Evolutionary conservation across 2,329 filamentous ascomycete species (phyloP).

Genomic region (Pseudodiploospora longispora): DNA sequence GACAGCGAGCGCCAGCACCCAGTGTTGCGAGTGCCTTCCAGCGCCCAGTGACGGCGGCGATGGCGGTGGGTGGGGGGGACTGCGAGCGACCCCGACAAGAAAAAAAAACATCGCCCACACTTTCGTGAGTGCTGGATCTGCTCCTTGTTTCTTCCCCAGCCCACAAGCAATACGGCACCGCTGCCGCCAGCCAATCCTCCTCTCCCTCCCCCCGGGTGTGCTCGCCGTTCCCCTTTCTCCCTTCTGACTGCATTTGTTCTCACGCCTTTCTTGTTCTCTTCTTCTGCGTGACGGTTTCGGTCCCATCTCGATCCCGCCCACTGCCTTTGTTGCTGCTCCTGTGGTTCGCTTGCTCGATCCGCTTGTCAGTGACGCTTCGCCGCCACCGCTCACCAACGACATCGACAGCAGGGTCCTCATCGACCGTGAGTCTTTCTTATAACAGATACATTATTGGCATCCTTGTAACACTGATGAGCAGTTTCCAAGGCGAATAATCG

Average conservation of each 20-base stretch:
- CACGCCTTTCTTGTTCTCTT: slow-evolving; percentile 19
- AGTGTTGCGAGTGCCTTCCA: too few relatives aligned
- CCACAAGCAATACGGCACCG: slow-evolving; percentile 32
- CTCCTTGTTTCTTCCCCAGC: slow-evolving; percentile 16
- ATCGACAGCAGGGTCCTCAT: slow-evolving; percentile 3
- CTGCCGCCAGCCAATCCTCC: slow-evolving; percentile 33
- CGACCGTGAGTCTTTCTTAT: background rate
- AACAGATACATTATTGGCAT: slow-evolving; percentile 1
- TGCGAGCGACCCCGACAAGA: background rate
- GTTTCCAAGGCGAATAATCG: too few relatives aligned
- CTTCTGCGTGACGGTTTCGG: slow-evolving; percentile 9
- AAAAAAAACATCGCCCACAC: slow-evolving; percentile 19
- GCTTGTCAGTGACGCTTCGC: slow-evolving; percentile 5
- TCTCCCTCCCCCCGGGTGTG: slow-evolving; percentile 27
- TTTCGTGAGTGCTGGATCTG: background rate
- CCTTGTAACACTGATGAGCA: too few relatives aligned
- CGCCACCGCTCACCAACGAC: background rate
- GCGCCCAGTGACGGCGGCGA: too few relatives aligned
- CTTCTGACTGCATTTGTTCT: slow-evolving; percentile 26
- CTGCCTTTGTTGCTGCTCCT: background rate
- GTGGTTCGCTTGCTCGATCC: slow-evolving; percentile 2
- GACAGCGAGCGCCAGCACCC: too few relatives aligned
- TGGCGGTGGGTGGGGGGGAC: too few relatives aligned
- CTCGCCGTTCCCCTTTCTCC: slow-evolving; percentile 29
- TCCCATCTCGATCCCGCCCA: background rate